Conservation (phyloP, 768 basidiomycete genomes). For the Sutorius australiensis region DNA sequence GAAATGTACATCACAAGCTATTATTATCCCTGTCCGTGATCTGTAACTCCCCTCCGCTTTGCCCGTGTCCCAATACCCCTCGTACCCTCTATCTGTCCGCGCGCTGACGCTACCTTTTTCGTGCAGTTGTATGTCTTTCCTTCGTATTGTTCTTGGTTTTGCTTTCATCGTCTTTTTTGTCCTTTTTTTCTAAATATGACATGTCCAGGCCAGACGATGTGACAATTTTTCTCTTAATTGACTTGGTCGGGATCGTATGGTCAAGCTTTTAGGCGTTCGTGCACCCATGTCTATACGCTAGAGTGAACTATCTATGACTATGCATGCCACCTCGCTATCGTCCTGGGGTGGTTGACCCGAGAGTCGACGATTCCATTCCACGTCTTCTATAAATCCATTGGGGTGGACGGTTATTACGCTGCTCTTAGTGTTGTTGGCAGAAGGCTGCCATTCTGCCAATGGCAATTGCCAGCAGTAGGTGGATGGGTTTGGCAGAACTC, state of each 20-base stretch:
- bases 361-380: no score
- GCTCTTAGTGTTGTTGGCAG: no score
- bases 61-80: constrained; percentile 16
- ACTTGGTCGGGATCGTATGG: constrained; percentile 4
- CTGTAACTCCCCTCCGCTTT: constrained; percentile 21
- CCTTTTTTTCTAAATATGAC: constrained; percentile 6
- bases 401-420: no score
- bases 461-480: no score
- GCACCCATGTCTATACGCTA: no score
- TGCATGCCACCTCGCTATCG: no score
- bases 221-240: constrained; percentile 13
- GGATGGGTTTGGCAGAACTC: no score
- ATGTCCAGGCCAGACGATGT: constrained; percentile 10
- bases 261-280: no score
- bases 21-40: constrained; percentile 32
- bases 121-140: constrained; percentile 18
- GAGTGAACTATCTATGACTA: no score
- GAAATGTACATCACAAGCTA: constrained; percentile 32
- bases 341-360: no score
- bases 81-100: constrained; percentile 4
- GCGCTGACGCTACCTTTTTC: constrained; percentile 15
- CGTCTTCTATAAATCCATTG: no score
- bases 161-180: constrained; percentile 13
- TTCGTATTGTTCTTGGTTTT: constrained; percentile 23
- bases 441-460: no score